Conservation (phyloP, 208 protist genomes). For the Trypanosoma conorhini region DNA sequence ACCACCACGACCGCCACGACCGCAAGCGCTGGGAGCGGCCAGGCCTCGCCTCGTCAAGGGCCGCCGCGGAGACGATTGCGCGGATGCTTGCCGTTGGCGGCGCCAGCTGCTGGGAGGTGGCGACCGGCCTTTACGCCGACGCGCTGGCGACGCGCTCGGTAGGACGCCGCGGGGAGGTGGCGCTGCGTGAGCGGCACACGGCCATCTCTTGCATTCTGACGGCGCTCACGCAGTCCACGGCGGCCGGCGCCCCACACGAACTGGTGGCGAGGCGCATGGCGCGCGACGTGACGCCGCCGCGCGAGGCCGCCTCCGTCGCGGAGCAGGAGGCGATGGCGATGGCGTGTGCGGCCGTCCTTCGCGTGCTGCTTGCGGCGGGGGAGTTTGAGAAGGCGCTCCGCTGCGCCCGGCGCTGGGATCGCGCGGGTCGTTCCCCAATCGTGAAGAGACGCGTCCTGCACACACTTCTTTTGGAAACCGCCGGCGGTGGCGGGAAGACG, state of each 20-base stretch:
- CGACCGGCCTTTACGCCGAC: conserved; percentile 10
- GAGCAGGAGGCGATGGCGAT: neutral
- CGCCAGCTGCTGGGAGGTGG: conserved; percentile 4
- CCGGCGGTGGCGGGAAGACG: neutral
- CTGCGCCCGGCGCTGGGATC: neutral
- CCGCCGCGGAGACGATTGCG: conserved; percentile 12
- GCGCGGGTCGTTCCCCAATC: neutral
- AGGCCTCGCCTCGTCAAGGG: conserved; percentile 6
- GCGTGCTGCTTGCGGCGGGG: neutral
- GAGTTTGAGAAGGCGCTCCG: neutral
- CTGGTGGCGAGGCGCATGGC: conserved; percentile 17
- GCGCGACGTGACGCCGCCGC: conserved; percentile 7
- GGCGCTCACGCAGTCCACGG: neutral
- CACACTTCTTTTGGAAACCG: neutral
- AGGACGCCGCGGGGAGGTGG: conserved; percentile 3
- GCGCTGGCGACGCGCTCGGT: conserved; percentile 20
- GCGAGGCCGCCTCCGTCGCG: neutral
- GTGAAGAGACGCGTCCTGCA: neutral
- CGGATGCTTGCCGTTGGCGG: conserved; percentile 8
- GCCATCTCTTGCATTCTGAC: conserved; percentile 5
- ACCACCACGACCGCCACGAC: neutral
- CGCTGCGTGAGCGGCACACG: conserved; percentile 1
- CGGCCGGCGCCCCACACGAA: neutral
- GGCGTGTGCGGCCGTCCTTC: conserved; percentile 4
- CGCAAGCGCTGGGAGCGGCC: neutral